Evolutionary conservation across 2,329 filamentous ascomycete species (phyloP), one percentile per base, ranked within the genome.

Genomic region (Fusarium falciforme): DNA sequence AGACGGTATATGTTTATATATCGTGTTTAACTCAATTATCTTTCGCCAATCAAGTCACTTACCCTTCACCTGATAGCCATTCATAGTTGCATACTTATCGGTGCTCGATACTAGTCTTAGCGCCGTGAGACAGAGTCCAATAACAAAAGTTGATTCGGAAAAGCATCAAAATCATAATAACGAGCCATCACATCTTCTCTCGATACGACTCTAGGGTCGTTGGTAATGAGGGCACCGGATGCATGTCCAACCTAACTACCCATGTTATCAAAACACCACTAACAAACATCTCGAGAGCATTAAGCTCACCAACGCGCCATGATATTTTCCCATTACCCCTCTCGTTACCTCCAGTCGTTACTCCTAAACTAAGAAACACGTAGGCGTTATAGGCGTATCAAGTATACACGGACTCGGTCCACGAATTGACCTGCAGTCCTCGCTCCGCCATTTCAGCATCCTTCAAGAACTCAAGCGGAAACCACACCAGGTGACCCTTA

Each of bases 401-500:
- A 7, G 93, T 93, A 81, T 94, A 96, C 70, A 97, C 90, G 88
- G 93, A 94, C 86, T 98, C 94, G 0, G 96, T 98, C 79, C 91
- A 93, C 54, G 89, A 84, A 81, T 98, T 98, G 44, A 98, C 91
- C 83, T 95, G 92, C 82, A 98, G 79, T 0, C 96, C 95, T 78
- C 89, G 90, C 85, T 98, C 95, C 0, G 95, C 95, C 95, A 98
- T 97, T 77, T 94, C 89, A 0, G 92, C 94, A 73, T 97, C 91
- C 77, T 89, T 88, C 79, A 98, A 83, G 80, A 98, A 98, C 54
- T 95, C 90, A 78, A 98, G 82, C n/a, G 95, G 95, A 92, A 98
- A 96, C 94, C 94, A 97, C 8, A 98, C 96, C 44, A 98, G 82
- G 85, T 98, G 96, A 0, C 96, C 96, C 84, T 91, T 92, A 75